These are phyloP conservation scores for Alloteropsis semialata DNA, from an alignment of 176 grass and related monocot genomes.

Conservation along the genomic window DNA sequence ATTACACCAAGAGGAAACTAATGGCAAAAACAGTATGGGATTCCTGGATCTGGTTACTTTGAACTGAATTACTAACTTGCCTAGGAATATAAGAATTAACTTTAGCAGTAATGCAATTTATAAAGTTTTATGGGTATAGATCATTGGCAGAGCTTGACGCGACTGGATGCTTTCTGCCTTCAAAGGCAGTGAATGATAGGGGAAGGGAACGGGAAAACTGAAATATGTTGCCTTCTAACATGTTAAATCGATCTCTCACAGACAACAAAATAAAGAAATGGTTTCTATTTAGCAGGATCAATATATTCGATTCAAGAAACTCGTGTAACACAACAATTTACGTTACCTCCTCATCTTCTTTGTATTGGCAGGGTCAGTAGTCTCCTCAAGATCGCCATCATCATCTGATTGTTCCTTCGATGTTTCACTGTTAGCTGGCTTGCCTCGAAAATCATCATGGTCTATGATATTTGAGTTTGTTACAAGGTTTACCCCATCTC, in stretches of 20 bases:
- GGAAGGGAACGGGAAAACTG: background rate
- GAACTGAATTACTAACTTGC: background rate
- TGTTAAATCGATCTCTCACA: background rate
- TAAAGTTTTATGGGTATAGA: background rate
- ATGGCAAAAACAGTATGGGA: background rate
- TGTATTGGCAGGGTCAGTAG: constrained; percentile 37
- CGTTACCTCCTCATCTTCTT: constrained; percentile 73
- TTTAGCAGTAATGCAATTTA: background rate
- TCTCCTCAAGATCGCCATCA: constrained; percentile 66
- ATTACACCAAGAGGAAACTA: background rate
- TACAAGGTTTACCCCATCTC: constrained; percentile 12
- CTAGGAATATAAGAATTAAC: background rate
- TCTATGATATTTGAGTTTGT: constrained; percentile 31
- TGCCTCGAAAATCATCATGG: constrained; percentile 34
- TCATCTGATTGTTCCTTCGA: constrained; percentile 66
- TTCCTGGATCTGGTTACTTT: background rate
- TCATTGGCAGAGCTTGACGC: background rate
- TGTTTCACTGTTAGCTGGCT: constrained; percentile 51
- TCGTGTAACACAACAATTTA: background rate
- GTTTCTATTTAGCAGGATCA: background rate
- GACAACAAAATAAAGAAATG: background rate
- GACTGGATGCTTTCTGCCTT: background rate
- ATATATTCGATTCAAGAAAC: constrained; percentile 9
- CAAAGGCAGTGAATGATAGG: background rate
- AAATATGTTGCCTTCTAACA: background rate